phyloP scores from a whole-genome alignment of 1,139 yeast genomes.

The Yamadazyma sp. region DNA sequence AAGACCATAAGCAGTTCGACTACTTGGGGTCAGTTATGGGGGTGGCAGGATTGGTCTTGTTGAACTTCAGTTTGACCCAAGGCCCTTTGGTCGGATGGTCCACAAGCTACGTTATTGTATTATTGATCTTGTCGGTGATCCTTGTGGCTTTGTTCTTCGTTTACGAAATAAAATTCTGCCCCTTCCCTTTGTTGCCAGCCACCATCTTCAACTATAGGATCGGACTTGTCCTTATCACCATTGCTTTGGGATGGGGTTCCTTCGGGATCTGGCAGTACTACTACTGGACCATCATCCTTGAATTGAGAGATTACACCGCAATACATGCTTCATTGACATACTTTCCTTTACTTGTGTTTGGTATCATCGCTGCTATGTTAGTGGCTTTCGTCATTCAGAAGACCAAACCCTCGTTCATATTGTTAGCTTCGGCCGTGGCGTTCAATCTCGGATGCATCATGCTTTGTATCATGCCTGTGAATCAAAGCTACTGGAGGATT shows the following conservation, averaged over 20 bases:
- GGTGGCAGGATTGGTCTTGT: slow-evolving; percentile 44
- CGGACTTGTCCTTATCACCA: slow-evolving; percentile 35
- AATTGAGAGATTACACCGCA: slow-evolving; percentile 46
- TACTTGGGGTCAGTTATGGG: slow-evolving; percentile 48
- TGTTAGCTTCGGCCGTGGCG: slow-evolving; percentile 43
- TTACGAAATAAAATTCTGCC: slow-evolving; percentile 26
- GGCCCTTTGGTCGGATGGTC: slow-evolving; percentile 56
- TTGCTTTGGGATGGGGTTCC: slow-evolving; percentile 57
- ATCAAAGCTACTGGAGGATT: slow-evolving; percentile 47
- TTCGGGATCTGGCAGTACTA: slow-evolving; percentile 54
- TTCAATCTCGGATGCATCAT: slow-evolving; percentile 50
- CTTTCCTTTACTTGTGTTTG: slow-evolving; percentile 46
- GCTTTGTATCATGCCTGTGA: slow-evolving; percentile 48
- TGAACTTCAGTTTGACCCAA: slow-evolving; percentile 56
- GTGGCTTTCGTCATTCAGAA: slow-evolving; percentile 43
- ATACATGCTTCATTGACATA: slow-evolving; percentile 45
- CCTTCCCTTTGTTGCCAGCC: slow-evolving; percentile 47
- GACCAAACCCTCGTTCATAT: slow-evolving; percentile 44
- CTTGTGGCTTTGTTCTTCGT: slow-evolving; percentile 32
- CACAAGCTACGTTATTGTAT: slow-evolving; percentile 43
- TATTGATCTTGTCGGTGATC: slow-evolving; percentile 42
- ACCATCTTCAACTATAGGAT: slow-evolving; percentile 38
- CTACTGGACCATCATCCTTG: slow-evolving; percentile 42
- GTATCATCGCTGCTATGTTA: slow-evolving; percentile 45
- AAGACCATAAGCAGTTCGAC: slow-evolving; percentile 30